Percentiles rank a stretch among this genome's conserved stretches.
Evolutionary conservation across 345 rosid genomes (phyloP).

Genomic region (Garcia nutans): DNA sequence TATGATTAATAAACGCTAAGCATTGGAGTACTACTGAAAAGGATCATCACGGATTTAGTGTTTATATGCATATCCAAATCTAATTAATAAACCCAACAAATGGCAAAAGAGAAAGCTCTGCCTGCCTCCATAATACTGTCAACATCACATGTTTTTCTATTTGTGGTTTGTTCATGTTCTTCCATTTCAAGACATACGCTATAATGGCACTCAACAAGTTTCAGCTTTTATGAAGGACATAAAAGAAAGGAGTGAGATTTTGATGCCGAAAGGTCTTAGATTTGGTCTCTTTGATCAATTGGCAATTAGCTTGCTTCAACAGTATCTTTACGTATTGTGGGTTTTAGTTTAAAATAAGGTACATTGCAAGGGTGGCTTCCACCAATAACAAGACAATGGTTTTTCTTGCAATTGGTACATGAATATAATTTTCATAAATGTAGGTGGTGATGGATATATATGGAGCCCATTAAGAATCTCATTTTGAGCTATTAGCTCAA

Average conservation of each 20-base stretch:
- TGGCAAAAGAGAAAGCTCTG: neutral
- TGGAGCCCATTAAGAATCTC: too few relatives aligned
- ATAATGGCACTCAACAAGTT: constrained; percentile 21
- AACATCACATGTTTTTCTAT: constrained; percentile 34
- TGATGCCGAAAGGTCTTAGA: constrained; percentile 8
- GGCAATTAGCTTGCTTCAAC: neutral
- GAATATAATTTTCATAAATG: too few relatives aligned
- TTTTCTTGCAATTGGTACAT: too few relatives aligned
- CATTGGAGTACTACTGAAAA: too few relatives aligned
- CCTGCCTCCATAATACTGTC: constrained; percentile 29
- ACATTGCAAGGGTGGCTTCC: constrained; percentile 18
- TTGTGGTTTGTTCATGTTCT: constrained; percentile 21
- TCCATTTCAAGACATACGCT: constrained; percentile 13
- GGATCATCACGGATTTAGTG: too few relatives aligned
- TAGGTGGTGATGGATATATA: too few relatives aligned
- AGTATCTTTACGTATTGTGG: neutral
- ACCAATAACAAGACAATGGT: neutral
- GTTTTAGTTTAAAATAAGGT: neutral
- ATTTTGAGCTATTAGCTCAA: too few relatives aligned
- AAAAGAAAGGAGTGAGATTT: neutral
- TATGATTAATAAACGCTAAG: too few relatives aligned
- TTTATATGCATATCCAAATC: too few relatives aligned
- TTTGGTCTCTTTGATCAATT: constrained; percentile 3
- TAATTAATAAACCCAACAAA: neutral
- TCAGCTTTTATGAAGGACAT: constrained; percentile 15